These are phyloP conservation scores for Pinus taeda DNA, from an alignment of 75 land plant species.

Conservation along the genomic window DNA sequence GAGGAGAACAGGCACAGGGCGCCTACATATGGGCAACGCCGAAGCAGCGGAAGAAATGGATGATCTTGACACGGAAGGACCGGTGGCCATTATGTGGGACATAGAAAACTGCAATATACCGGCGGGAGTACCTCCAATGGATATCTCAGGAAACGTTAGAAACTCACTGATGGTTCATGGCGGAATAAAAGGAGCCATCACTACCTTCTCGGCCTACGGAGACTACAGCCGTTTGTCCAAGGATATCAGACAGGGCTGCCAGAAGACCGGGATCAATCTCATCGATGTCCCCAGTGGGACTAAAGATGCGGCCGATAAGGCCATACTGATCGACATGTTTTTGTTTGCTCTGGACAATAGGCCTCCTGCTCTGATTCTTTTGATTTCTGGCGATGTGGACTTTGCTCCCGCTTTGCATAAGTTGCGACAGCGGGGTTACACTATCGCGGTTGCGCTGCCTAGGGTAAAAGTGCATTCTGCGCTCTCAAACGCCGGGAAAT, in stretches of 20 bases:
- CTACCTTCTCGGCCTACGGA: slow-evolving; percentile 84
- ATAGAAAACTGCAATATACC: slow-evolving; percentile 88
- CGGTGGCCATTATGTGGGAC: slow-evolving; percentile 85
- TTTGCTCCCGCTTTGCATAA: slow-evolving; percentile 88
- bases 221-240: slow-evolving; percentile 81
- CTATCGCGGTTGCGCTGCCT: slow-evolving; percentile 73
- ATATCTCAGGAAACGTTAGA: slow-evolving; percentile 81
- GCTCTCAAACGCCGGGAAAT: slow-evolving; percentile 65
- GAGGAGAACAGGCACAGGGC: no score
- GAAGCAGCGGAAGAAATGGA: no score
- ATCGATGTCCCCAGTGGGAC: slow-evolving; percentile 92
- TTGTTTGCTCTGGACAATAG: slow-evolving; percentile 89
- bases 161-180: slow-evolving; percentile 75
- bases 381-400: slow-evolving; percentile 90
- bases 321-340: slow-evolving; percentile 93
- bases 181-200: slow-evolving; percentile 58
- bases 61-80: slow-evolving; percentile 16
- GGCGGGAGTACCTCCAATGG: slow-evolving; percentile 67
- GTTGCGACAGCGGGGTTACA: slow-evolving; percentile 85
- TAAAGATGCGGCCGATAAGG: slow-evolving; percentile 94
- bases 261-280: slow-evolving; percentile 84
- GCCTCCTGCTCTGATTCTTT: slow-evolving; percentile 77
- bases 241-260: slow-evolving; percentile 82
- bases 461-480: slow-evolving; percentile 63
- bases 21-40: no score